A percentile compares a stretch with the other conserved stretches of the same genome.
Evolutionary conservation across 2,329 filamentous ascomycete genomes (phyloP).

Genomic region (Diaporthe ampelina): DNA sequence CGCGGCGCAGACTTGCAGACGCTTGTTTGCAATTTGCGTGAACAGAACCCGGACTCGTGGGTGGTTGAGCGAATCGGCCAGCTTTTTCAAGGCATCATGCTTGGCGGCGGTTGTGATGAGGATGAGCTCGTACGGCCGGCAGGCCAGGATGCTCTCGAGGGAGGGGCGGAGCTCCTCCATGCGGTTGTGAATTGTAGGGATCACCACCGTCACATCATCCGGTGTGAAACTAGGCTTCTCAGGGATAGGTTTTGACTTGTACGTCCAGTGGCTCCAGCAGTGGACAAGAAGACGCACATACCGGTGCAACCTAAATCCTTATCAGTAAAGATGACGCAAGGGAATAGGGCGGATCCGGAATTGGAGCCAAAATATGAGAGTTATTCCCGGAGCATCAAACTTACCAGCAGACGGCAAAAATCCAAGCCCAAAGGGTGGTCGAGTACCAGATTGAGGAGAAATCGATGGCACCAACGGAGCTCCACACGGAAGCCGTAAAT

Average conservation of each 20-base stretch:
- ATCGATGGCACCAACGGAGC: constrained; percentile 14
- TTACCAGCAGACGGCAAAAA: constrained; percentile 57
- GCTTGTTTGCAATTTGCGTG: constrained; percentile 92
- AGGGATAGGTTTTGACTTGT: constrained; percentile 87
- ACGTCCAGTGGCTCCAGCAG: constrained; percentile 86
- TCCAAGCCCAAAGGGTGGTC: constrained; percentile 34
- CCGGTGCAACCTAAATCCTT: constrained; percentile 78
- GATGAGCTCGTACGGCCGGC: constrained; percentile 79
- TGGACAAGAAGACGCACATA: constrained; percentile 90
- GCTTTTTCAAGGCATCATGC: constrained; percentile 74
- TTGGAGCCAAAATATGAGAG: not conserved
- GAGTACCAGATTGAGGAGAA: constrained; percentile 40
- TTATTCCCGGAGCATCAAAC: constrained; percentile 43
- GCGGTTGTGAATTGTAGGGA: constrained; percentile 90
- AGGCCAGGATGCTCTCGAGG: constrained; percentile 81
- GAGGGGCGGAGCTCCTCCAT: constrained; percentile 88
- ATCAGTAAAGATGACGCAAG: constrained; percentile 40
- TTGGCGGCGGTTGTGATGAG: constrained; percentile 91
- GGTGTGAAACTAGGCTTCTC: constrained; percentile 83
- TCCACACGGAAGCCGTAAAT: constrained; percentile 37
- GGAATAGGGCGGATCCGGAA: not conserved
- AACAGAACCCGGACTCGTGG: constrained; percentile 80
- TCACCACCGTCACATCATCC: constrained; percentile 92
- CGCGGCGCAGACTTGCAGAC: constrained; percentile 91
- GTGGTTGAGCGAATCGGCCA: constrained; percentile 72